Conservation (phyloP, 2,329 filamentous ascomycete species). For the Pestalotiopsis sp. region DNA sequence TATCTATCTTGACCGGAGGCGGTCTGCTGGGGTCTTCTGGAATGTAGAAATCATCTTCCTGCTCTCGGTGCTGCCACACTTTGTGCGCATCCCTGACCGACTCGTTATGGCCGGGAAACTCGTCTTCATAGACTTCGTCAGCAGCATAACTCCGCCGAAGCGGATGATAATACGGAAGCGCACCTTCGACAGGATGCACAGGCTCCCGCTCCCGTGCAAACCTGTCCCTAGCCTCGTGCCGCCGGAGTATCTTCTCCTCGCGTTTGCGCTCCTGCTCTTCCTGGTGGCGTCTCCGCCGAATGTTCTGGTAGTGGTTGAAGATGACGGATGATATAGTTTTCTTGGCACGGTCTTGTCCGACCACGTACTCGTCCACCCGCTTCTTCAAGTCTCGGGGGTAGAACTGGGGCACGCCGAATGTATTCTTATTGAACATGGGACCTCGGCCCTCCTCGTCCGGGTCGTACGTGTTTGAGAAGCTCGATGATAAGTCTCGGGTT, state of each 20-base stretch:
- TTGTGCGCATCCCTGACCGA: slow-evolving; percentile 45
- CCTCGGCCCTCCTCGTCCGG: slow-evolving; percentile 56
- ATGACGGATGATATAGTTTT: slow-evolving; percentile 91
- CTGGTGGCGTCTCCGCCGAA: slow-evolving; percentile 76
- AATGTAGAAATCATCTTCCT: slow-evolving; percentile 47
- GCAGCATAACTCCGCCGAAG: slow-evolving; percentile 27
- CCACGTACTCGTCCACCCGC: slow-evolving; percentile 92
- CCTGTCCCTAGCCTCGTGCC: slow-evolving; percentile 42
- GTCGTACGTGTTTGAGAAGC: slow-evolving; percentile 62
- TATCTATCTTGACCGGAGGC: slow-evolving; percentile 76
- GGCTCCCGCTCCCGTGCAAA: slow-evolving; percentile 67
- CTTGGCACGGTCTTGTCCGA: slow-evolving; percentile 93
- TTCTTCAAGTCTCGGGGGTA: slow-evolving; percentile 77
- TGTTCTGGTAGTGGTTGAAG: slow-evolving; percentile 93
- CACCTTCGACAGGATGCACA: slow-evolving; percentile 80
- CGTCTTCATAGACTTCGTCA: slow-evolving; percentile 49
- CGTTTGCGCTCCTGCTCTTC: slow-evolving; percentile 65
- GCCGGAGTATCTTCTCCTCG: slow-evolving; percentile 68
- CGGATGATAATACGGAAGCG: slow-evolving; percentile 30
- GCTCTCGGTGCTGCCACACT: slow-evolving; percentile 27
- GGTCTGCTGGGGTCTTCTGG: slow-evolving; percentile 46
- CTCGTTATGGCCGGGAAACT: slow-evolving; percentile 55
- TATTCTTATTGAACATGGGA: slow-evolving; percentile 60
- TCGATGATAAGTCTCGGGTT: slow-evolving; percentile 54
- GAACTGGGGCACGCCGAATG: slow-evolving; percentile 62